Percentiles rank a stretch among this genome's conserved stretches.
These are phyloP conservation scores for Raphanus sativus DNA, from an alignment of 345 rosid genomes.

Conservation along the genomic window DNA sequence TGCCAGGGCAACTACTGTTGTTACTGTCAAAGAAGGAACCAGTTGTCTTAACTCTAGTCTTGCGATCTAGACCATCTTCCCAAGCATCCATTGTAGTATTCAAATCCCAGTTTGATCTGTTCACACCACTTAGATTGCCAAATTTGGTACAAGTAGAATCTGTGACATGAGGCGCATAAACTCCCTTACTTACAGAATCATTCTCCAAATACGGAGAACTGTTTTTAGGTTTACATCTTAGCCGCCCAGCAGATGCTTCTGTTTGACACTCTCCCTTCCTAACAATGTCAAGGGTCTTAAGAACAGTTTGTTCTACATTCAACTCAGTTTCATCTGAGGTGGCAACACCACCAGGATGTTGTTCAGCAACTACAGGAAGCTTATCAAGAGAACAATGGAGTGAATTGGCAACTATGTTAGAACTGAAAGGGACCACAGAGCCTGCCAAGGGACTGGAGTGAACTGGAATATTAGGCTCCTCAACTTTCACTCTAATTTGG, in stretches of 20 bases:
- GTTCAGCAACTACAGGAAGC: constrained; percentile 2
- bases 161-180: constrained; percentile 28
- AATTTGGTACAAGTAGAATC: constrained; percentile 27
- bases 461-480: constrained; percentile 32
- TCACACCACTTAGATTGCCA: constrained; percentile 32
- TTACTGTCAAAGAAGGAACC: constrained; percentile 27
- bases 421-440: constrained; percentile 23
- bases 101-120: constrained; percentile 82
- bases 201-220: constrained; percentile 34
- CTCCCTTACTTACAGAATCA: constrained; percentile 43
- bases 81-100: constrained; percentile 87
- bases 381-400: constrained; percentile 20
- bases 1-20: constrained; percentile 24
- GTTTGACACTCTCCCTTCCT: constrained; percentile 32
- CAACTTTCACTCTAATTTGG: constrained; percentile 36
- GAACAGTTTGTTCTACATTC: constrained; percentile 32
- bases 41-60: constrained; percentile 33
- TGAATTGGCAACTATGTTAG: constrained; percentile 9
- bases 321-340: constrained; percentile 37
- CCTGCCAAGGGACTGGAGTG: constrained; percentile 37
- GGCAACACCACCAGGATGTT: neutral
- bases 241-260: constrained; percentile 31
- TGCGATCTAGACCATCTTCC: constrained; percentile 51
- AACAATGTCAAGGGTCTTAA: constrained; percentile 25
- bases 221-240: constrained; percentile 36